Evolutionary conservation across 768 basidiomycete species (phyloP).

Genomic region (Suillus americanus): DNA sequence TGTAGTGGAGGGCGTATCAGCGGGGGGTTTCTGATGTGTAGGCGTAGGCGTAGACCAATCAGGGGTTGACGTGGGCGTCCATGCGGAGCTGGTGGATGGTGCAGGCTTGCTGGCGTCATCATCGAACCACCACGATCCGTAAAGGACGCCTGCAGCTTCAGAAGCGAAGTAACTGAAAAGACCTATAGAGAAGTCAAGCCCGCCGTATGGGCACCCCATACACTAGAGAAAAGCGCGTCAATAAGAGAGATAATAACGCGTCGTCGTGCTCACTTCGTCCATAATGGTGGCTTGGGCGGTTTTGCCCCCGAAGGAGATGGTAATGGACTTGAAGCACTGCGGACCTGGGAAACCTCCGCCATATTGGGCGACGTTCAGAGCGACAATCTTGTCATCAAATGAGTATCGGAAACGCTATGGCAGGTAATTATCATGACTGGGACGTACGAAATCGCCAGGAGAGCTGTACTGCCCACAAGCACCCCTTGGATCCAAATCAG

Average conservation of each 20-base stretch:
- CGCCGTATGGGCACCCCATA: conserved; percentile 61
- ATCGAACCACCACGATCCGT: conserved; percentile 58
- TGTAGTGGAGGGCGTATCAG: background rate
- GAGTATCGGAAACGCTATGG: conserved; percentile 42
- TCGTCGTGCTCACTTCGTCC: conserved; percentile 48
- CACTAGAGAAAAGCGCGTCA: conserved; percentile 41
- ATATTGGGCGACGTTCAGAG: conserved; percentile 41
- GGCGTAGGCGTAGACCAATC: background rate
- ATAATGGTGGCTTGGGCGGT: conserved; percentile 51
- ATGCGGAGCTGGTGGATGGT: background rate
- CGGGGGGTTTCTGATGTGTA: background rate
- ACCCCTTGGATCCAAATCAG: conserved; percentile 37
- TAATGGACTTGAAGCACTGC: conserved; percentile 63
- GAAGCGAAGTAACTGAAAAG: conserved; percentile 61
- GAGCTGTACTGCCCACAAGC: conserved; percentile 49
- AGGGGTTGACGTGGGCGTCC: background rate
- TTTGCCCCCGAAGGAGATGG: conserved; percentile 57
- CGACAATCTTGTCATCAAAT: conserved; percentile 29
- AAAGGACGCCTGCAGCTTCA: conserved; percentile 50
- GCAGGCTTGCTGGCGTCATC: conserved; percentile 30
- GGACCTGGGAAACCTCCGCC: conserved; percentile 61
- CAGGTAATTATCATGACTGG: background rate
- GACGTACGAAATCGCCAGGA: conserved; percentile 41
- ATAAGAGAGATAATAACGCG: background rate
- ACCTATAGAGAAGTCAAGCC: conserved; percentile 67